Conservation (phyloP, 768 basidiomycete species). For the Hericium erinaceus region DNA sequence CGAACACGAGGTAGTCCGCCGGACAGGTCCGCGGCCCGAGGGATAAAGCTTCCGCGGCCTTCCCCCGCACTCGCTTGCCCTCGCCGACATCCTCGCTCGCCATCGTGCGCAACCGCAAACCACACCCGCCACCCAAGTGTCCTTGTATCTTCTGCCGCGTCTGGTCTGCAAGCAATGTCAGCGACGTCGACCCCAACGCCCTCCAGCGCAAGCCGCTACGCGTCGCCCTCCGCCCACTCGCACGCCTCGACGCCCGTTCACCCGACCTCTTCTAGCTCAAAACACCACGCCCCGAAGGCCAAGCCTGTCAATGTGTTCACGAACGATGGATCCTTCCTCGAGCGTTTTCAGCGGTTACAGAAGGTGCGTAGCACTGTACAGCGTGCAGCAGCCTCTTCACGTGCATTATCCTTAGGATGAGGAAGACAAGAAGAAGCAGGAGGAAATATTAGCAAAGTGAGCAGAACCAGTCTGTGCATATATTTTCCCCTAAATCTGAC, state of each 20-base stretch:
- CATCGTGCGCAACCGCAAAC: too few relatives aligned
- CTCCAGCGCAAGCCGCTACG: constrained; percentile 17
- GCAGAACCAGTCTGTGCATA: constrained; percentile 9
- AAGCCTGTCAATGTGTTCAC: constrained; percentile 56
- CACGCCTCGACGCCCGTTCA: constrained; percentile 18
- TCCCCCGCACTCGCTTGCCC: too few relatives aligned
- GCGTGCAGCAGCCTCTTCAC: too few relatives aligned
- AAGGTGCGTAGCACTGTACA: constrained; percentile 28
- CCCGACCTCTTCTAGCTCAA: constrained; percentile 14
- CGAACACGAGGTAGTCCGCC: too few relatives aligned
- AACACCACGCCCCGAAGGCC: constrained; percentile 19
- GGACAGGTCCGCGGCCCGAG: too few relatives aligned
- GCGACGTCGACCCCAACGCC: not conserved
- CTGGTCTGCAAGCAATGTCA: not conserved
- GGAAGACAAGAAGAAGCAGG: constrained; percentile 45
- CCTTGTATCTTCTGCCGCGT: too few relatives aligned
- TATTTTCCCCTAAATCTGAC: not conserved
- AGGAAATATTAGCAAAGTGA: constrained; percentile 43
- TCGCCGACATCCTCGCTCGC: too few relatives aligned
- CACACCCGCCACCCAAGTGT: too few relatives aligned
- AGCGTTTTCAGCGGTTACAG: constrained; percentile 50
- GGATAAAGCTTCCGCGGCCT: too few relatives aligned
- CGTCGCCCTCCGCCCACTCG: constrained; percentile 18
- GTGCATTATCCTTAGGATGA: constrained; percentile 35
- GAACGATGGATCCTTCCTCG: constrained; percentile 61